Percentiles rank a stretch among this genome's conserved stretches.
These are phyloP conservation scores for Tephrocybe sp. DNA, from an alignment of 768 basidiomycete genomes.

Conservation along the genomic window DNA sequence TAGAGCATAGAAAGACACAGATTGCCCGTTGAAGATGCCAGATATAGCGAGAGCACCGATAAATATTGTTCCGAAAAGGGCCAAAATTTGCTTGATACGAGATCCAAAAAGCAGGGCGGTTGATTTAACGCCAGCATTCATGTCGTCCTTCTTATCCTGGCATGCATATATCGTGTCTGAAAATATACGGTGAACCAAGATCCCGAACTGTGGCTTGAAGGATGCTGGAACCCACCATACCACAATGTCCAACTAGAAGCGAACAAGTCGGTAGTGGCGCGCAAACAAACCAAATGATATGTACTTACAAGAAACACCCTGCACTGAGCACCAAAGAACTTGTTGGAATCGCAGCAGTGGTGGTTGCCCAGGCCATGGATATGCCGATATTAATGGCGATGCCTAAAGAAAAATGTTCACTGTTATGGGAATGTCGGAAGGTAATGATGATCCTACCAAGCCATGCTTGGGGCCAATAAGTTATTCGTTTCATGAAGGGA, in stretches of 20 bases:
- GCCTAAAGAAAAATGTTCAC: neutral
- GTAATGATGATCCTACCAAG: slow-evolving; percentile 24
- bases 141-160: slow-evolving; percentile 57
- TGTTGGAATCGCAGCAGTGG: slow-evolving; percentile 1
- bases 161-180: slow-evolving; percentile 62
- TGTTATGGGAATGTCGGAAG: neutral
- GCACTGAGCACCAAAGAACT: slow-evolving; percentile 1
- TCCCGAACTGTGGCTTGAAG: neutral
- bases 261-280: neutral
- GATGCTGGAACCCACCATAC: slow-evolving; percentile 14
- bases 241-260: slow-evolving; percentile 15
- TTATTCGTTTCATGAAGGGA: slow-evolving; percentile 40
- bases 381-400: slow-evolving; percentile 7
- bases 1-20: slow-evolving; percentile 7
- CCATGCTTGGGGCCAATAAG: slow-evolving; percentile 41
- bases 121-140: slow-evolving; percentile 58
- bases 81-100: slow-evolving; percentile 41
- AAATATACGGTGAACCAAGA: neutral
- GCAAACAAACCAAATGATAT: neutral
- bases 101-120: slow-evolving; percentile 61
- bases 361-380: slow-evolving; percentile 9
- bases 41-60: slow-evolving; percentile 23
- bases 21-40: slow-evolving; percentile 26
- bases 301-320: slow-evolving; percentile 6
- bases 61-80: slow-evolving; percentile 33